Evolutionary conservation across 83 land plant species (phyloP).

Genomic region (Diphasiastrum complanatum): DNA sequence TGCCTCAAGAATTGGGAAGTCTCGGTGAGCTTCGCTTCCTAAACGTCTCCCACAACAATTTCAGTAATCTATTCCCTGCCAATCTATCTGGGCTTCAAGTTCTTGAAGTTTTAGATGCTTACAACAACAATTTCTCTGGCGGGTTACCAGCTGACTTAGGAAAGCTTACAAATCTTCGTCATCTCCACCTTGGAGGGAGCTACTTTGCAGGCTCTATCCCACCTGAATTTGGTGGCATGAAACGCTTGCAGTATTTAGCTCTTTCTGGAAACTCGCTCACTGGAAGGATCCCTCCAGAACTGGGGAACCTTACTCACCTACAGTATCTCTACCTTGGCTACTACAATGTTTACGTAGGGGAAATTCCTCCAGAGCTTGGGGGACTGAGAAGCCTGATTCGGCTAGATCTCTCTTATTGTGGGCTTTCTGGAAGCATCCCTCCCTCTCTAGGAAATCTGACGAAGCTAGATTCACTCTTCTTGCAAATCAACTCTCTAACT

Average conservation of each 20-base stretch:
- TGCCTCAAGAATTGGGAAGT: slow-evolving; percentile 43
- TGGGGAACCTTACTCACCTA: not conserved
- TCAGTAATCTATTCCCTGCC: too few relatives aligned
- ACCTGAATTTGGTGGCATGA: not conserved
- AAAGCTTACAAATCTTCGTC: not conserved
- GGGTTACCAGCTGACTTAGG: not conserved
- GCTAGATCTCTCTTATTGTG: not conserved
- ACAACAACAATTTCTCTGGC: too few relatives aligned
- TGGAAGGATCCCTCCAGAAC: not conserved
- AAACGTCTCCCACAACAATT: slow-evolving; percentile 54
- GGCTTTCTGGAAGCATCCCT: not conserved
- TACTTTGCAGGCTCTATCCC: slow-evolving; percentile 4
- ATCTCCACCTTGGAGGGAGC: slow-evolving; percentile 1
- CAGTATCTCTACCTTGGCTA: too few relatives aligned
- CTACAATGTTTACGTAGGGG: not conserved
- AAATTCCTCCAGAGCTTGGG: slow-evolving; percentile 2
- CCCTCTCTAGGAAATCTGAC: too few relatives aligned
- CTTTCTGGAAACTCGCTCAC: not conserved
- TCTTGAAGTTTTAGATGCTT: not conserved
- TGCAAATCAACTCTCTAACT: slow-evolving; percentile 35
- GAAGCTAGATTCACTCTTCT: too few relatives aligned
- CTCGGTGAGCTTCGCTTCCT: slow-evolving; percentile 58
- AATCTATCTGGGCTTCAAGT: slow-evolving; percentile 1
- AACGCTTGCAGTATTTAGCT: not conserved
- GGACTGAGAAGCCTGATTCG: not conserved